Conservation (phyloP, 2,329 filamentous ascomycete species). For the Geosmithia morbida region DNA sequence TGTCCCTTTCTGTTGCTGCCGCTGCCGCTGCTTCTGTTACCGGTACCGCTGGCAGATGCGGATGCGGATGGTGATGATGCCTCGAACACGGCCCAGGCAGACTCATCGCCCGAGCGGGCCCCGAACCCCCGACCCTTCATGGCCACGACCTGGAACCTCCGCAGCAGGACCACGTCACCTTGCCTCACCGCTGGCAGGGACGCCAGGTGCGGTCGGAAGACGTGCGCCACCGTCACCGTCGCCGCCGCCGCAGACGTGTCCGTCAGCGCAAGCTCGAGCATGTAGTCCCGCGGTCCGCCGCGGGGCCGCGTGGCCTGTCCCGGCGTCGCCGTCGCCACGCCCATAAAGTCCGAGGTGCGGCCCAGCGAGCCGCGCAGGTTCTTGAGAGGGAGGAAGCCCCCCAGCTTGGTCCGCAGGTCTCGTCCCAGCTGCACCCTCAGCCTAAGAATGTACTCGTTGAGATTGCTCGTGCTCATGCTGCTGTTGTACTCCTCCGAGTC, state of each 20-base stretch:
- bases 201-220: conserved; percentile 44
- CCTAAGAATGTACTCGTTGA: conserved; percentile 13
- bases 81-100: conserved; percentile 49
- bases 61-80: no score
- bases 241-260: conserved; percentile 40
- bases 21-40: no score
- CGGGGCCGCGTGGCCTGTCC: conserved; percentile 38
- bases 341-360: conserved; percentile 37
- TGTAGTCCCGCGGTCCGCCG: conserved; percentile 42
- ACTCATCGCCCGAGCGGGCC: conserved; percentile 36
- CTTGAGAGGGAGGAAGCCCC: conserved; percentile 38
- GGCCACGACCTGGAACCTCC: conserved; percentile 37
- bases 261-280: conserved; percentile 41
- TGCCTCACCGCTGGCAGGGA: conserved; percentile 37
- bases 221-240: conserved; percentile 37
- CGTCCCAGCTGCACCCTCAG: conserved; percentile 31
- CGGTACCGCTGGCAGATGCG: no score
- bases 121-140: conserved; percentile 41
- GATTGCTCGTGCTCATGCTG: not conserved
- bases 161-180: conserved; percentile 45
- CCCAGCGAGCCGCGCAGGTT: conserved; percentile 32
- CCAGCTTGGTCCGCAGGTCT: conserved; percentile 31
- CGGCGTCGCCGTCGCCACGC: conserved; percentile 35
- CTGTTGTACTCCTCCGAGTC: not conserved
- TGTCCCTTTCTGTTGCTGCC: conserved; percentile 8